Evolutionary conservation across 257 asterid species (phyloP).

Genomic region (Solanum pimpinellifolium): DNA sequence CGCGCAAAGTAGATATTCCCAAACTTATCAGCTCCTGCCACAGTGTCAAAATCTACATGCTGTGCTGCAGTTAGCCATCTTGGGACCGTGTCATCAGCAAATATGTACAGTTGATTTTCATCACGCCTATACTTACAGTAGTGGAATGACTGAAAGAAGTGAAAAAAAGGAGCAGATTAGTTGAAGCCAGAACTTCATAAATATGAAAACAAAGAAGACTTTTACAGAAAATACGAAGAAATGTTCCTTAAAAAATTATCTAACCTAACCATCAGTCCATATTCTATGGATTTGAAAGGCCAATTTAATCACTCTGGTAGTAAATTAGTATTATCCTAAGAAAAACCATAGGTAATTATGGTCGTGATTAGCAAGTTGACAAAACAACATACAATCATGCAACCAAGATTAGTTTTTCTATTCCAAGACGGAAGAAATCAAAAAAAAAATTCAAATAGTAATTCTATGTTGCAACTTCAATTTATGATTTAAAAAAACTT

Average conservation of each 20-base stretch:
- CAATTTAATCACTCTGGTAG: not conserved
- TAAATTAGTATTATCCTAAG: not conserved
- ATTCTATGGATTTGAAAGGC: not conserved
- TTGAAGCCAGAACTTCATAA: not conserved
- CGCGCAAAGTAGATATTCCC: constrained; percentile 94
- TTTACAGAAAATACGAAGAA: not conserved
- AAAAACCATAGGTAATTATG: not conserved
- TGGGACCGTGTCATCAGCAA: constrained; percentile 98
- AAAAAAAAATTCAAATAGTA: not conserved
- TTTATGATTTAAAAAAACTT: not conserved
- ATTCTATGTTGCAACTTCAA: not conserved
- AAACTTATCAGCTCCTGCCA: constrained; percentile 97
- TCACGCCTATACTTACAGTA: constrained; percentile 98
- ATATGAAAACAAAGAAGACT: not conserved
- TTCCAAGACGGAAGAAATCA: not conserved
- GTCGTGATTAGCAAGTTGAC: not conserved
- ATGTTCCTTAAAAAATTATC: not conserved
- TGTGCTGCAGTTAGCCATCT: constrained; percentile 91
- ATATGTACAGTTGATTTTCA: constrained; percentile 92
- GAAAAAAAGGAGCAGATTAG: not conserved
- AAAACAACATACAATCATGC: not conserved
- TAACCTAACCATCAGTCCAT: not conserved
- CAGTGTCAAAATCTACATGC: constrained; percentile 88
- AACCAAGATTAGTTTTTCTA: not conserved
- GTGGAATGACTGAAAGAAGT: constrained; percentile 75